These are phyloP conservation scores for Ophiobolus disseminans DNA, from an alignment of 2,329 filamentous ascomycete genomes.

Conservation along the genomic window DNA sequence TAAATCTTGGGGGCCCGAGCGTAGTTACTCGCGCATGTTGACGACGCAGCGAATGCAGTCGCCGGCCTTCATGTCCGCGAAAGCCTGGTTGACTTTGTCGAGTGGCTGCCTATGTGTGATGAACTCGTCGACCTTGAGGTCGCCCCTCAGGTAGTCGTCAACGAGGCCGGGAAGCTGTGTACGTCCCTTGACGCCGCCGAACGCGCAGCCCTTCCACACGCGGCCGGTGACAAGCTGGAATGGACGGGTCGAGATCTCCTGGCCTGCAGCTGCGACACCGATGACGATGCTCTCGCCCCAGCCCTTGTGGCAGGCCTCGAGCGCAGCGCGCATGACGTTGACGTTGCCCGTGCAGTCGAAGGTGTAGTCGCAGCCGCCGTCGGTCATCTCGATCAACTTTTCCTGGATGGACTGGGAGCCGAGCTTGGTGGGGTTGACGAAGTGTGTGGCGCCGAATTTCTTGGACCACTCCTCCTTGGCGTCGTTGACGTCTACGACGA, in stretches of 20 bases:
- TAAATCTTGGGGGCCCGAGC: constrained; percentile 14
- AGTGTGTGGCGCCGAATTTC: constrained; percentile 96
- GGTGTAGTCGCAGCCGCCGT: constrained; percentile 97
- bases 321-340: constrained; percentile 89
- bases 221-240: constrained; percentile 99
- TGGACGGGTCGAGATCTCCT: constrained; percentile 92
- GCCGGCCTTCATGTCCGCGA: constrained; percentile 91
- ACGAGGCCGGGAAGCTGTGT: constrained; percentile 88
- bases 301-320: constrained; percentile 98
- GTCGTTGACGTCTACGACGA: constrained; percentile 83
- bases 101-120: constrained; percentile 94
- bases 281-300: constrained; percentile 99
- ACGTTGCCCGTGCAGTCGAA: constrained; percentile 99
- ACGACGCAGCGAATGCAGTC: constrained; percentile 98
- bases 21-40: constrained; percentile 59
- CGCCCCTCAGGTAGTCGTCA: constrained; percentile 84
- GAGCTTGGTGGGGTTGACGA: constrained; percentile 83
- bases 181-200: constrained; percentile 97
- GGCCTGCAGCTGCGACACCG: constrained; percentile 92
- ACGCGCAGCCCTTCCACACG: constrained; percentile 97
- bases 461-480: constrained; percentile 87
- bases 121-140: constrained; percentile 98
- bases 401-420: constrained; percentile 80
- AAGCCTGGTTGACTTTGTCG: constrained; percentile 84
- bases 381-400: constrained; percentile 95